Base-by-base conservation (phyloP, 2,329 filamentous ascomycete species). In the Bipolaris victoriae region DNA sequence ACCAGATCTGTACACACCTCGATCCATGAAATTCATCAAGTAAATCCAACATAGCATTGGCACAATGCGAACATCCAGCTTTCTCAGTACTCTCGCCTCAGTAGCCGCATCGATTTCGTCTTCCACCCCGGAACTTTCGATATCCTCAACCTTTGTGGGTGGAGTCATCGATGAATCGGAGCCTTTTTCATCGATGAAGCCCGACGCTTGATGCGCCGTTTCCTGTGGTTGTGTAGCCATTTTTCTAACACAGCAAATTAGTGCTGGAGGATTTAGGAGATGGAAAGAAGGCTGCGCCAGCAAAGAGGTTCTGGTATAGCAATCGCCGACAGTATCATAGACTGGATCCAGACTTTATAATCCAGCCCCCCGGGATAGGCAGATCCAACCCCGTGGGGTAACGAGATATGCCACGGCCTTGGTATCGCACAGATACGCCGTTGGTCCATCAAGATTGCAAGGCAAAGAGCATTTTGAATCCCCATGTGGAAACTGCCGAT, bases 11-110 rank as follows among this genome's bases (percentile, higher is more conserved):
- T 13, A 46, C 61, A 48, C 63, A 77, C 80, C 80, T 52, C 84
- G 78, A 68, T 87, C 85, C 66, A 70, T 66, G 46, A 69, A 70
- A 15, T 67, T 69, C 62, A 69, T 68, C 18, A 87, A 65, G 59
- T 85, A 87, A 4, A 85, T 77, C 45, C 84, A 69, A 79, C 84
- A 84, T 56, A 86, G 82, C 52, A 85, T 79, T 0, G 82, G 82
- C 4, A 80, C 77, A 49, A 84, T 79, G 3, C 76, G 76, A 3
- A 79, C 43, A 52, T 84, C 82, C 10, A 84, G 70, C 57, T 83
- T 83, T 18, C 73, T 67, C 5, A 84, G 75, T 2, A 84, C 70
- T 52, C 76, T 79, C 48, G 67, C 72, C 64, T 84, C 82, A 51
- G 79, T 79, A 18, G 66, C 73, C 1, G 77, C 74, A 57, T 84